A percentile compares a stretch with the other conserved stretches of the same genome.
Conservation (phyloP, 192 early-diverging fungal species). For the Coemansia asiatica region DNA sequence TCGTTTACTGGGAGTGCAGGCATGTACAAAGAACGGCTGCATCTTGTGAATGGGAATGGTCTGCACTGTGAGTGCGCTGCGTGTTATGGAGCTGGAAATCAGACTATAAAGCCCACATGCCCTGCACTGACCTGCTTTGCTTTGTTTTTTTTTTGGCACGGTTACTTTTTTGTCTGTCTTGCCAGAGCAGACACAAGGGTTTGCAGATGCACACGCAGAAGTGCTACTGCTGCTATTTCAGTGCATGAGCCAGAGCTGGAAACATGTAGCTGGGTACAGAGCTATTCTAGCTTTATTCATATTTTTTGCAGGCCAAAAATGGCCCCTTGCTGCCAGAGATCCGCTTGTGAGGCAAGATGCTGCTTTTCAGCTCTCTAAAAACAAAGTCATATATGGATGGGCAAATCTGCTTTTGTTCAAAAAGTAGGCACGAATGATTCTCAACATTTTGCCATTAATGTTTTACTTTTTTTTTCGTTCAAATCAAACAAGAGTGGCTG, state of each 20-base stretch:
- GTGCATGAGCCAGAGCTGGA: neutral
- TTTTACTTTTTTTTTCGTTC: neutral
- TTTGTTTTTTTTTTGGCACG: no score
- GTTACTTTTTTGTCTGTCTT: no score
- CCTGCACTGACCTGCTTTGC: neutral
- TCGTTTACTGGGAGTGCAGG: neutral
- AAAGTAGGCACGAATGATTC: no score
- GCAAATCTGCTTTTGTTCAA: neutral
- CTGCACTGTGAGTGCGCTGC: neutral
- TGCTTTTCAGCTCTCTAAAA: no score
- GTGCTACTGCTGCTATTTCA: neutral
- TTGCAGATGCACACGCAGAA: neutral
- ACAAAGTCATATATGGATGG: no score
- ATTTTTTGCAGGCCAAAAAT: no score
- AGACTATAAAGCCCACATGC: neutral
- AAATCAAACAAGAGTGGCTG: neutral
- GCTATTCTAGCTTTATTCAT: no score
- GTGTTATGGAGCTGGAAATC: neutral
- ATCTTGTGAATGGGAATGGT: neutral
- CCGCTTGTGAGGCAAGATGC: neutral
- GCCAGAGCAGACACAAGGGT: no score
- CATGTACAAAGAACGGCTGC: neutral
- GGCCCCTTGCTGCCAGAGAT: no score
- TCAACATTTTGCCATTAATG: no score
- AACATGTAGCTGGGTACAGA: no score